Conservation (phyloP, 441 rosid genomes). For the Jatropha multifida region DNA sequence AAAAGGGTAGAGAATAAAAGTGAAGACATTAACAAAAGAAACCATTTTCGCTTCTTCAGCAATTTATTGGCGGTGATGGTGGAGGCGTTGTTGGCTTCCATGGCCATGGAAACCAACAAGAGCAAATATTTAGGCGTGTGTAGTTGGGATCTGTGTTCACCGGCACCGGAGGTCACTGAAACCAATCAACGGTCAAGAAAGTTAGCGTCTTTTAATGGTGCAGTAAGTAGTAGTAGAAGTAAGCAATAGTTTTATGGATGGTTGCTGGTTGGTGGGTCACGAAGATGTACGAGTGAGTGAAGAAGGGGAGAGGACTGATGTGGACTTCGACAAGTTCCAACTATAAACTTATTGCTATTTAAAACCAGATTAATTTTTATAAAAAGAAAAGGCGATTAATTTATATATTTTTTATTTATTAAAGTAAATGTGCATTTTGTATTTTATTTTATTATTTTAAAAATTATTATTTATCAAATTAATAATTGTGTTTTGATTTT, state of each 20-base stretch:
- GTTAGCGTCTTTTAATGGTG: background rate
- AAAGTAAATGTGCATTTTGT: too few species aligned
- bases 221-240: background rate
- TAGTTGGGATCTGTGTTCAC: conserved; percentile 11
- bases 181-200: background rate
- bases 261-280: background rate
- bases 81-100: conserved; percentile 30
- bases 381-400: too few species aligned
- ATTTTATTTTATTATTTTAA: too few species aligned
- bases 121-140: background rate
- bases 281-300: background rate
- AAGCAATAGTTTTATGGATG: background rate
- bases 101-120: conserved; percentile 1
- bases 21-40: conserved; percentile 33
- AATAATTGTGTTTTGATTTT: too few species aligned
- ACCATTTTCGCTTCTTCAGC: conserved; percentile 49
- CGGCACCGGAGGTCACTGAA: background rate
- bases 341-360: too few species aligned
- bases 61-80: conserved; percentile 22
- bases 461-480: too few species aligned
- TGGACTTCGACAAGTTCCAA: background rate
- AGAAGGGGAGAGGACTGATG: background rate
- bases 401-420: too few species aligned
- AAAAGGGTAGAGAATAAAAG: conserved; percentile 44
- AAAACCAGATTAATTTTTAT: too few species aligned